Evolutionary conservation across 257 asterid species (phyloP).

Genomic region (Misopates orontium): DNA sequence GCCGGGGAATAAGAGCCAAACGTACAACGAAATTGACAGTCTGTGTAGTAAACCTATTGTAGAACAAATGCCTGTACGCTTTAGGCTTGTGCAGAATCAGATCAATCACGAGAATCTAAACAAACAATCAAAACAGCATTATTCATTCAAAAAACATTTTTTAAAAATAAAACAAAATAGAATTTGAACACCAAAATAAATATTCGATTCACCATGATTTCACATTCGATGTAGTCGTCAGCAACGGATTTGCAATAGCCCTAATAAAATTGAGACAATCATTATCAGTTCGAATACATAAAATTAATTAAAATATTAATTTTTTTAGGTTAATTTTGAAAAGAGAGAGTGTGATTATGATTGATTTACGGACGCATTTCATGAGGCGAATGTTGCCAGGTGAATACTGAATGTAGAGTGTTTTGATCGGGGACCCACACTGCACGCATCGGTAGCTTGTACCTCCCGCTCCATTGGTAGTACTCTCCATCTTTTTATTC

Average conservation of each 20-base stretch:
- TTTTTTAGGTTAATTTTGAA: neutral
- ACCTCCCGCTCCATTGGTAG: slow-evolving; percentile 23
- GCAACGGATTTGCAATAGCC: slow-evolving; percentile 70
- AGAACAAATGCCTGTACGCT: slow-evolving; percentile 83
- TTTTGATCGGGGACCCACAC: slow-evolving; percentile 60
- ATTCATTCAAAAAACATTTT: neutral
- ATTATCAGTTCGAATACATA: neutral
- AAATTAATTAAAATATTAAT: too few relatives aligned
- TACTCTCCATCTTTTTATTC: slow-evolving; percentile 36
- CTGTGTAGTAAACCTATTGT: slow-evolving; percentile 52
- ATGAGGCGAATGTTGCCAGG: slow-evolving; percentile 92
- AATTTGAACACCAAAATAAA: too few relatives aligned
- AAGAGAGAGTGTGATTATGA: slow-evolving; percentile 30
- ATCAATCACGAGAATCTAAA: slow-evolving; percentile 76
- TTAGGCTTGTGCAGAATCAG: slow-evolving; percentile 87
- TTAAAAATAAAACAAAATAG: neutral
- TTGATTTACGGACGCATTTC: too few relatives aligned
- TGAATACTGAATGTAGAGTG: slow-evolving; percentile 80
- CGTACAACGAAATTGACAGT: slow-evolving; percentile 52
- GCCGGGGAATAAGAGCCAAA: neutral
- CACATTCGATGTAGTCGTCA: slow-evolving; percentile 93
- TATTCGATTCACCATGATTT: slow-evolving; percentile 56
- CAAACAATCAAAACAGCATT: neutral
- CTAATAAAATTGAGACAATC: slow-evolving; percentile 34
- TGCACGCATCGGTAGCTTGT: slow-evolving; percentile 54